These are phyloP conservation scores for Jatropha podagrica DNA, from an alignment of 441 rosid genomes.

Conservation along the genomic window DNA sequence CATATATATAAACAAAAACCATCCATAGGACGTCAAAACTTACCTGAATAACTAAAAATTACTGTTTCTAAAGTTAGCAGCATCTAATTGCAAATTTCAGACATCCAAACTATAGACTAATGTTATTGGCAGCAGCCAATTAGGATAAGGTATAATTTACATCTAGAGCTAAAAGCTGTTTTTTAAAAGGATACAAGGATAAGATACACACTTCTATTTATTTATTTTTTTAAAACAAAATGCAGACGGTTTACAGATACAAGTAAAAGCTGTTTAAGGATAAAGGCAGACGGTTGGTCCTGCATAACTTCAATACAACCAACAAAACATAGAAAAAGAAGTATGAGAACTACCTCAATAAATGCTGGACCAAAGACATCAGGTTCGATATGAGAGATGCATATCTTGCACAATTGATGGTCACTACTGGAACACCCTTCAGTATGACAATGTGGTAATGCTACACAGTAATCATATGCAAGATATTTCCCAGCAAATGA, in stretches of 20 bases:
- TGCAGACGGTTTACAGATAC: neutral
- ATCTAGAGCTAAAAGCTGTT: neutral
- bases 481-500: conserved; percentile 93
- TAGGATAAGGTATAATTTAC: neutral
- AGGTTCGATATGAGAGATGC: conserved; percentile 51
- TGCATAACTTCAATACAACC: neutral
- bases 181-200: too few species aligned
- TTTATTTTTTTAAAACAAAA: neutral
- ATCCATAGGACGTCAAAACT: neutral
- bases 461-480: conserved; percentile 48
- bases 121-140: neutral
- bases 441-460: conserved; percentile 39
- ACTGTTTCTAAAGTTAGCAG: neutral
- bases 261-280: neutral
- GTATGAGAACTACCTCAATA: conserved; percentile 60
- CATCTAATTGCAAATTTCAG: neutral
- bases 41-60: neutral
- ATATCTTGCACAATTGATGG: conserved; percentile 71
- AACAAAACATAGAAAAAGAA: neutral
- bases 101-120: neutral
- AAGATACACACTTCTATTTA: too few species aligned
- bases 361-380: conserved; percentile 86
- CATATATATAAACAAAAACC: conserved; percentile 5
- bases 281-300: neutral
- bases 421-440: conserved; percentile 41